Conservation (phyloP, 305 asterid species). For the Fraxinus greggii region DNA sequence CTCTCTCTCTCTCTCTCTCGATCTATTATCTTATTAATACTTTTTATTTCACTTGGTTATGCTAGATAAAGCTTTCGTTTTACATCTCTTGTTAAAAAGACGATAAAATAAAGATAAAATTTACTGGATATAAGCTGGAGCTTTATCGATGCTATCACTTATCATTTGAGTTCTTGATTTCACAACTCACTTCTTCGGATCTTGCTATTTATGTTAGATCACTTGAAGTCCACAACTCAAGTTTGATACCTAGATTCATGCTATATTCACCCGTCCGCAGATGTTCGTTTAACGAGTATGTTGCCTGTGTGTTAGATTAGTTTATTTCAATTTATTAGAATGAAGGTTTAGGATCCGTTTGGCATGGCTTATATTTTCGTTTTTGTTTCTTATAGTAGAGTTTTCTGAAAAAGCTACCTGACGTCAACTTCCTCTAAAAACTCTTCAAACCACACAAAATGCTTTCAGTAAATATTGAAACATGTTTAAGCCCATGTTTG, state of each 20-base stretch:
- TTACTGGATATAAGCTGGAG: neutral
- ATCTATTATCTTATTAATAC: neutral
- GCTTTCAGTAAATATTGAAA: neutral
- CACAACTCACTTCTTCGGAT: conserved; percentile 4
- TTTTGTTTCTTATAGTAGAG: neutral
- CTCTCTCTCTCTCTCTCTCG: neutral
- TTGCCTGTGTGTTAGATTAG: neutral
- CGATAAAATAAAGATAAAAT: neutral
- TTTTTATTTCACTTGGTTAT: neutral
- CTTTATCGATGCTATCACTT: neutral
- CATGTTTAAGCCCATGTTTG: neutral
- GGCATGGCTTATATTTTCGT: neutral
- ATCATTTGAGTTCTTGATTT: conserved; percentile 18
- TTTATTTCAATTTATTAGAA: neutral
- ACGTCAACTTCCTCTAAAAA: neutral
- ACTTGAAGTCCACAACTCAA: neutral
- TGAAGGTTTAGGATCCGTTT: neutral
- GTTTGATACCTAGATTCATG: neutral
- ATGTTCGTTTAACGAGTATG: neutral
- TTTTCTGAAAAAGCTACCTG: neutral
- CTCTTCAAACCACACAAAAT: neutral
- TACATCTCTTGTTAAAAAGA: neutral
- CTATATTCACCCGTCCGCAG: neutral
- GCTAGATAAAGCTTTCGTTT: neutral
- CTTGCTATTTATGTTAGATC: conserved; percentile 9